phyloP scores from a whole-genome alignment of 2,329 filamentous ascomycete genomes.

The Botrytis fabae region DNA sequence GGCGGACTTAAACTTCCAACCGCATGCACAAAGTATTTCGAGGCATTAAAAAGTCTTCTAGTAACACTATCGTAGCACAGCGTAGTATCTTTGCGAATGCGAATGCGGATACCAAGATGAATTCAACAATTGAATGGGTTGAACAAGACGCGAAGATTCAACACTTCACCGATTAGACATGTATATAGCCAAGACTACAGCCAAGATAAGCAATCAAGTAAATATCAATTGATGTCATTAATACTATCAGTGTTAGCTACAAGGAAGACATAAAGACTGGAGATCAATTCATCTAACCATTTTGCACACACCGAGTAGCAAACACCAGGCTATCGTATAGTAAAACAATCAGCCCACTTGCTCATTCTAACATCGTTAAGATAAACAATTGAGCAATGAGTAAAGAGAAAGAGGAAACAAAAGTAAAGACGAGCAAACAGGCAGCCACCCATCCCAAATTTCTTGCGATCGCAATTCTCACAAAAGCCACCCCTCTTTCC shows the following conservation, averaged over 20 bases:
- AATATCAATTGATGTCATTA: neutral
- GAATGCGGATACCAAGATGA: neutral
- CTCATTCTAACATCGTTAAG: neutral
- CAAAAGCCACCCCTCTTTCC: conserved; percentile 3
- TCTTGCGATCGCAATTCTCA: conserved; percentile 15
- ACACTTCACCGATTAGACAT: neutral
- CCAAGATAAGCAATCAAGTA: neutral
- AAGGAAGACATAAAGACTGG: neutral
- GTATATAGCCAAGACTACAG: neutral
- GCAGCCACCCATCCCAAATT: neutral
- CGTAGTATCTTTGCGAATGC: neutral
- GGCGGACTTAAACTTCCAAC: neutral
- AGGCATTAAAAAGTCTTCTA: too few relatives aligned
- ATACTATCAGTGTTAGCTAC: neutral
- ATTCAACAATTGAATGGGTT: neutral
- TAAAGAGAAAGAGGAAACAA: neutral
- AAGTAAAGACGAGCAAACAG: conserved; percentile 1
- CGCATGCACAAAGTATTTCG: neutral
- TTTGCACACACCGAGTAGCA: neutral
- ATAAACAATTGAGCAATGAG: neutral
- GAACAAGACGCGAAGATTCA: neutral
- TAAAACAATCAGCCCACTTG: neutral
- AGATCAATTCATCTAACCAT: conserved; percentile 3
- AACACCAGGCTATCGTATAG: neutral
- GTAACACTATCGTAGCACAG: neutral